phyloP scores from a whole-genome alignment of 108 stramenopile genomes.

The Mediolabrus comicus region DNA sequence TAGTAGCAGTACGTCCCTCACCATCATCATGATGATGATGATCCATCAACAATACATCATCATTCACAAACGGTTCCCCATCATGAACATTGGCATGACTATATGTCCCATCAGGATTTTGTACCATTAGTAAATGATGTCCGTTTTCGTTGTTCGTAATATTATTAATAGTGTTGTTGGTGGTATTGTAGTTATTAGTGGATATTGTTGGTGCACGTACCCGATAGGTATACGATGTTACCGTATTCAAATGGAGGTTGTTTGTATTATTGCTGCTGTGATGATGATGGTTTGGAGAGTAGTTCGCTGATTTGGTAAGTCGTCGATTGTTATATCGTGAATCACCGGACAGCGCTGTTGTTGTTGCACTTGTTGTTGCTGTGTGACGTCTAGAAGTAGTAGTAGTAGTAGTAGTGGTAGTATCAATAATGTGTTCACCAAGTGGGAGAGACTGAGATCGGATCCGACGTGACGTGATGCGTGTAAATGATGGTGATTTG shows the following conservation, averaged over 20 bases:
- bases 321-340: neutral
- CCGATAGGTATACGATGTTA: conserved; percentile 37
- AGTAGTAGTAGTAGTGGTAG: too few species aligned
- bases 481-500: neutral
- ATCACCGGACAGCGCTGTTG: neutral
- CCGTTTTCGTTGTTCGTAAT: conserved; percentile 8
- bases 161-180: too few species aligned
- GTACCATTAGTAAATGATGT: conserved; percentile 36
- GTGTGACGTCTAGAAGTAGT: too few species aligned
- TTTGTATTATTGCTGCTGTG: neutral
- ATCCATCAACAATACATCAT: neutral
- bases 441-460: neutral
- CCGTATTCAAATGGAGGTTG: neutral
- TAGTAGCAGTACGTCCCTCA: too few species aligned
- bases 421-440: too few species aligned
- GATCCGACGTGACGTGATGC: neutral
- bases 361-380: too few species aligned
- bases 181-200: too few species aligned
- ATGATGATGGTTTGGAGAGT: neutral
- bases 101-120: conserved; percentile 45
- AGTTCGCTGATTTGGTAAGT: neutral
- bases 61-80: conserved; percentile 1
- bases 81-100: conserved; percentile 26
- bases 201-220: conserved; percentile 3
- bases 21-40: neutral